Evolutionary conservation across 23 red algal species (phyloP).

Genomic region (Pyropia haitanensis): DNA sequence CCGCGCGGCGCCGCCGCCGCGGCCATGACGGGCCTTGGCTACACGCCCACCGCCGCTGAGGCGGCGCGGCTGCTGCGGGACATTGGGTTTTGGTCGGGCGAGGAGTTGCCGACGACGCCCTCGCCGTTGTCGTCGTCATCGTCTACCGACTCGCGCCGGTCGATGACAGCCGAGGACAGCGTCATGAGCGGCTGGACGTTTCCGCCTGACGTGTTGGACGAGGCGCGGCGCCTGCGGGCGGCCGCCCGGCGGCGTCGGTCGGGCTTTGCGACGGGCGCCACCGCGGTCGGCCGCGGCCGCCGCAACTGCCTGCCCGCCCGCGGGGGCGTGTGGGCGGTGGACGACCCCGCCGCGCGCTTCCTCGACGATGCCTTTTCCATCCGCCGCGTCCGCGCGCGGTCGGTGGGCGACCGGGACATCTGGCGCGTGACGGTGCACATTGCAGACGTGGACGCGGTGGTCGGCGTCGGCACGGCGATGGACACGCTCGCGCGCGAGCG

Average conservation of each 20-base stretch:
- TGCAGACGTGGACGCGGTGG: slow-evolving; percentile 57
- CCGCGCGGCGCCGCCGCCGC: slow-evolving; percentile 20
- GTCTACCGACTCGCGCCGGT: not conserved
- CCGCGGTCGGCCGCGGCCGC: not conserved
- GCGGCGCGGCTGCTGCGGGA: slow-evolving; percentile 28
- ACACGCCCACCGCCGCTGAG: slow-evolving; percentile 15
- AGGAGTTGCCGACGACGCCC: not conserved
- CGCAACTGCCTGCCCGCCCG: slow-evolving; percentile 1
- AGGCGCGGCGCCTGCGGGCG: slow-evolving; percentile 11
- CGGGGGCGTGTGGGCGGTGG: slow-evolving; percentile 28
- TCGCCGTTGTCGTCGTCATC: no score
- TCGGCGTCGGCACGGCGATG: slow-evolving; percentile 21
- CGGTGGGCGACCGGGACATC: not conserved
- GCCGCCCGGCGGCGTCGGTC: slow-evolving; percentile 3
- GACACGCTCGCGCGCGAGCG: slow-evolving; percentile 42
- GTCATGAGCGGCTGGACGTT: slow-evolving; percentile 27
- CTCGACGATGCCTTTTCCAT: slow-evolving; percentile 45
- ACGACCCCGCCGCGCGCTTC: slow-evolving; percentile 47
- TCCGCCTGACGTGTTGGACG: slow-evolving; percentile 18
- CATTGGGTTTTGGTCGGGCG: slow-evolving; percentile 42
- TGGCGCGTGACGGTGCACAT: slow-evolving; percentile 29
- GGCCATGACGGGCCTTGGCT: slow-evolving; percentile 28
- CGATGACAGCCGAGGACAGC: not conserved
- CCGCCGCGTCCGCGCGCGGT: not conserved
- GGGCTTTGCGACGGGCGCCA: not conserved